Conservation (phyloP, 106 monocot genomes). For the Xerophyta viscosa region DNA sequence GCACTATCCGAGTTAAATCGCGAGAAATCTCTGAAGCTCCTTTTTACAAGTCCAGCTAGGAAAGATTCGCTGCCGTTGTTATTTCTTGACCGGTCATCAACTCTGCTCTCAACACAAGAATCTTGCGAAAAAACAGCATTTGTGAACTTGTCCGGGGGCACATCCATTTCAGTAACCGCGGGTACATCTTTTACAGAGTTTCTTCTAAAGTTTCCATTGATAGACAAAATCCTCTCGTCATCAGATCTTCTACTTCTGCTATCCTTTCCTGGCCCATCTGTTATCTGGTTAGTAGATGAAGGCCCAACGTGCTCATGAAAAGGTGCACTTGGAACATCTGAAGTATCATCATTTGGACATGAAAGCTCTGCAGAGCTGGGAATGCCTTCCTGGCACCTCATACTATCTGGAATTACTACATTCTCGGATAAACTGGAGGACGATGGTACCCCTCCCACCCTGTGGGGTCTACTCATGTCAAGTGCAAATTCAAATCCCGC, state of each 20-base stretch:
- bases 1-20: constrained; percentile 45
- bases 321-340: constrained; percentile 51
- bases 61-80: constrained; percentile 73
- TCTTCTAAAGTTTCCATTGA: constrained; percentile 49
- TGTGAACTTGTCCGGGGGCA: constrained; percentile 46
- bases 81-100: constrained; percentile 34
- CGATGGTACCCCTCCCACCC: constrained; percentile 36
- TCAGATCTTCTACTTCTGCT: constrained; percentile 68
- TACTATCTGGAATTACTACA: constrained; percentile 31
- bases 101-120: constrained; percentile 32
- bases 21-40: constrained; percentile 67
- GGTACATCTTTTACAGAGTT: constrained; percentile 66
- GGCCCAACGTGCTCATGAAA: constrained; percentile 65
- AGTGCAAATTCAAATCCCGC: constrained; percentile 30
- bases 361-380: constrained; percentile 38
- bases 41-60: constrained; percentile 75
- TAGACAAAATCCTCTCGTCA: constrained; percentile 51
- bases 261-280: constrained; percentile 52
- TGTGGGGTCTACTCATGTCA: constrained; percentile 40
- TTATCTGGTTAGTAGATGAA: constrained; percentile 29
- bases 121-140: constrained; percentile 48
- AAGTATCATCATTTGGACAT: constrained; percentile 18
- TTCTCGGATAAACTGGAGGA: constrained; percentile 35
- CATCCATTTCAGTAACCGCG: constrained; percentile 52
- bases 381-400: constrained; percentile 37